Base-by-base conservation (phyloP, 148 eudicot species). In the Simmondsia chinensis region DNA sequence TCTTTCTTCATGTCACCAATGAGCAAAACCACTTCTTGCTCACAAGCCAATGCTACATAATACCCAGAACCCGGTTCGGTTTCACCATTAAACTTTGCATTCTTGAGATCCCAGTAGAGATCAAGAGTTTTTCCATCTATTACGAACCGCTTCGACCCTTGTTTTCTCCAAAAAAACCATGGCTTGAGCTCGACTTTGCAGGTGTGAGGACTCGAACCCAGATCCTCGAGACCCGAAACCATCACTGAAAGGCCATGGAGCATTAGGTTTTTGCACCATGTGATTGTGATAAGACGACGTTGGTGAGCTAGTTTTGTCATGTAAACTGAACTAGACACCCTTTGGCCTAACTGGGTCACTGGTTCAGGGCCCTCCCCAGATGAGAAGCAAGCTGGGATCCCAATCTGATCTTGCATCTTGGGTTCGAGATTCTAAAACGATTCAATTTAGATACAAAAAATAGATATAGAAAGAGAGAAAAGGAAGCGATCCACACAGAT, bases 151-250 rank as follows among this genome's bases (percentile, higher is more conserved):
- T 82, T 87, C 1, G 66, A 68, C 6, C 96, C 96, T 0, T 76
- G 76, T 52, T 79, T 86, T 31, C 70, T 60, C 93, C 93, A 87
- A 26, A 87, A 78, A 33, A 59, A 69, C 96, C 96, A 87, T 1
- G 93, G 96, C 47, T 87, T 87, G 16, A 82, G 57, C 70, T 82
- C 96, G 15, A 87, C 73, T 52, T 76, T 87, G 61, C 84, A 87
- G 5, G 60, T 56, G 42, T 56, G 52, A 6, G 69, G 63, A 9
- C 46, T 60, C 0, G 42, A 36, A 16, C 21, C 9, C 15, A 65
- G 61, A 8, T 82, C 61, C 0, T n/a, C n/a, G n/a, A 36, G 42
- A 16, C 21, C 9, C 15, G 68, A 63, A 8, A 87, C 61, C 0
- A 87, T 65, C 0, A 87, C 77, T 1, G 87, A 79, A 14, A 87